These are phyloP conservation scores for Neospora caninum DNA, from an alignment of 169 alveolate species.

Conservation along the genomic window DNA sequence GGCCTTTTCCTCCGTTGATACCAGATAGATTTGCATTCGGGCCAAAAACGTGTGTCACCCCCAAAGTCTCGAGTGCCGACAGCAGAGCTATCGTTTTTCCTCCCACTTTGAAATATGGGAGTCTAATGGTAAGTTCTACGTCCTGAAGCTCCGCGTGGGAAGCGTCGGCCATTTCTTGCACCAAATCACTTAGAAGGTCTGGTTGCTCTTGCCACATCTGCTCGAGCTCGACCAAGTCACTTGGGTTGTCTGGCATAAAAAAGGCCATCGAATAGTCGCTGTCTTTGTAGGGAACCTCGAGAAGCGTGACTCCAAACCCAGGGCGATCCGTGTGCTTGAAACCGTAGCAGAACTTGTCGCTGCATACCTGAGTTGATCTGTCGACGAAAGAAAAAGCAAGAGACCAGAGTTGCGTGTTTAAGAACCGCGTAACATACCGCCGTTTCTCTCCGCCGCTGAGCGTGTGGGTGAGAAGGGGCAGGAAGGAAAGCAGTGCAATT, in stretches of 20 bases:
- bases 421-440: no score
- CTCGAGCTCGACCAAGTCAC: slow-evolving; percentile 3
- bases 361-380: slow-evolving; percentile 6
- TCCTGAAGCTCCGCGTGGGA: background rate
- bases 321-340: background rate
- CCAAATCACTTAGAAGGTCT: background rate
- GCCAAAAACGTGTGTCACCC: background rate
- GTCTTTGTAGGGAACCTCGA: background rate
- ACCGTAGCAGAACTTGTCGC: background rate
- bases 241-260: slow-evolving; percentile 15
- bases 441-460: no score
- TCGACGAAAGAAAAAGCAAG: no score
- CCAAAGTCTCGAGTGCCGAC: background rate
- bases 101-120: slow-evolving; percentile 1
- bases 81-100: background rate
- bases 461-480: no score
- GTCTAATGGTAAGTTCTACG: slow-evolving; percentile 4
- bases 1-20: background rate
- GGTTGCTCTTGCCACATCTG: background rate
- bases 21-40: slow-evolving; percentile 53
- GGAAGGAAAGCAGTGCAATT: no score
- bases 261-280: background rate
- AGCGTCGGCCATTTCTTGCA: background rate
- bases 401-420: no score
- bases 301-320: background rate